Evolutionary conservation across 345 rosid genomes (phyloP).

Genomic region (Microthlaspi erraticum): DNA sequence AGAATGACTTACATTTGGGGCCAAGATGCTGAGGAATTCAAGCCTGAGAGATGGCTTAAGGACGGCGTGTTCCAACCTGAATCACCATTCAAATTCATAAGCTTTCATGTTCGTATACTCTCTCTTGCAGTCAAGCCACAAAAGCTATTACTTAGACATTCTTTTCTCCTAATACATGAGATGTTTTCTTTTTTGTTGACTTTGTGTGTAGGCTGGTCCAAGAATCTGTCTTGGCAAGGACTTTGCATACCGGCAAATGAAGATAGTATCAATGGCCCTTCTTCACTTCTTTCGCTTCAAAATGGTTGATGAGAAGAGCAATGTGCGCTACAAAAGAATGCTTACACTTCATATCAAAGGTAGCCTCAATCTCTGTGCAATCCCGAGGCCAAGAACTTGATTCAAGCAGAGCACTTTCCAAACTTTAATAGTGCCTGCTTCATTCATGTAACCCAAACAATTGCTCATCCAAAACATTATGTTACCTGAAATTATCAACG

Average conservation of each 20-base stretch:
- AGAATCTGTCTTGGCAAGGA: conserved; percentile 76
- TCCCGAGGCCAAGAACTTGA: conserved; percentile 46
- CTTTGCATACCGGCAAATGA: conserved; percentile 79
- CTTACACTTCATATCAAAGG: conserved; percentile 69
- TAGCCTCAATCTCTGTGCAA: conserved; percentile 56
- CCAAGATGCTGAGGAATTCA: conserved; percentile 65
- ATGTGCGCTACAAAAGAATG: conserved; percentile 59
- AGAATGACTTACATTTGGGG: conserved; percentile 85
- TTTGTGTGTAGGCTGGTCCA: conserved; percentile 74
- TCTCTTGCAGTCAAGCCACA: not conserved
- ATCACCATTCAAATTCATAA: conserved; percentile 69
- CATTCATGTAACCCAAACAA: conserved; percentile 9
- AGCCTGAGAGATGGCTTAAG: conserved; percentile 81
- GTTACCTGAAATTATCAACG: not conserved
- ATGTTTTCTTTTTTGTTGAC: not conserved
- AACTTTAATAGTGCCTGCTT: not conserved
- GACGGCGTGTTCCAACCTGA: conserved; percentile 66
- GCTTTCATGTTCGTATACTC: conserved; percentile 58
- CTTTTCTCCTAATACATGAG: conserved; percentile 1
- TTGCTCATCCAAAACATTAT: conserved; percentile 4
- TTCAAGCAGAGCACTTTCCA: not conserved
- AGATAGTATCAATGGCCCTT: conserved; percentile 65
- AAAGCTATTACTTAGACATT: not conserved
- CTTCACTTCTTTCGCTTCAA: conserved; percentile 65
- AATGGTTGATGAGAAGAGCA: conserved; percentile 52